A percentile compares a stretch with the other conserved stretches of the same genome.
Evolutionary conservation across 768 basidiomycete genomes (phyloP).

Genomic region (Boletellus ananiceps): DNA sequence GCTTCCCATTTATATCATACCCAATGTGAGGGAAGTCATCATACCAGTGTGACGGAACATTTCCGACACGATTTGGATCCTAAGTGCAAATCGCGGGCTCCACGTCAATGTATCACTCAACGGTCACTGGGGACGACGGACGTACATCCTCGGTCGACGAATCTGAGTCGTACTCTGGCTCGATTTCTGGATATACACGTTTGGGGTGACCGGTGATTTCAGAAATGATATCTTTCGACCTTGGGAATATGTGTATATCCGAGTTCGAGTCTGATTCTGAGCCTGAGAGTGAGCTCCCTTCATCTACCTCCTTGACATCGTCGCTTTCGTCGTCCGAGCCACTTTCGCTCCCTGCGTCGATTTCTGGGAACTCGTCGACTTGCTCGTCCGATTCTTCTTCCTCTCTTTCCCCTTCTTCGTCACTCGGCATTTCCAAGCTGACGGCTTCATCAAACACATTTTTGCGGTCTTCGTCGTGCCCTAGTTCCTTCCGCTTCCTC

Average conservation of each 20-base stretch:
- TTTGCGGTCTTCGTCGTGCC: conserved; percentile 35
- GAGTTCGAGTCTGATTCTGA: conserved; percentile 35
- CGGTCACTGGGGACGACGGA: conserved; percentile 8
- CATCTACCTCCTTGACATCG: conserved; percentile 34
- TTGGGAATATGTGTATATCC: conserved; percentile 55
- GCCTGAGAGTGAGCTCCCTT: conserved; percentile 33
- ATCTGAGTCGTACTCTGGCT: conserved; percentile 87
- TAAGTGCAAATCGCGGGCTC: conserved; percentile 29
- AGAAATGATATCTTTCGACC: conserved; percentile 65
- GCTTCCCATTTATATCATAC: conserved; percentile 92
- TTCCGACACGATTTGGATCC: conserved; percentile 93
- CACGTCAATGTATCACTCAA: not conserved
- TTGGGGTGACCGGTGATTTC: conserved; percentile 82
- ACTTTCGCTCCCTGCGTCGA: conserved; percentile 48
- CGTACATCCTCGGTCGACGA: conserved; percentile 89
- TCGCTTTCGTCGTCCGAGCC: conserved; percentile 30
- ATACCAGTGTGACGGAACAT: conserved; percentile 98
- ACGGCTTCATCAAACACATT: conserved; percentile 37
- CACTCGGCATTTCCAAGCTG: conserved; percentile 67
- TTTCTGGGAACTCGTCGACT: conserved; percentile 71
- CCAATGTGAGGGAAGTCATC: conserved; percentile 99
- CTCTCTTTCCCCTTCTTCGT: conserved; percentile 52
- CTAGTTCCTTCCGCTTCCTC: conserved; percentile 58
- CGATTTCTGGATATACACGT: conserved; percentile 82
- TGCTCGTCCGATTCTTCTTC: conserved; percentile 47